These are phyloP conservation scores for Eutypella sp. DNA, from an alignment of 2,329 filamentous ascomycete genomes.

Conservation along the genomic window DNA sequence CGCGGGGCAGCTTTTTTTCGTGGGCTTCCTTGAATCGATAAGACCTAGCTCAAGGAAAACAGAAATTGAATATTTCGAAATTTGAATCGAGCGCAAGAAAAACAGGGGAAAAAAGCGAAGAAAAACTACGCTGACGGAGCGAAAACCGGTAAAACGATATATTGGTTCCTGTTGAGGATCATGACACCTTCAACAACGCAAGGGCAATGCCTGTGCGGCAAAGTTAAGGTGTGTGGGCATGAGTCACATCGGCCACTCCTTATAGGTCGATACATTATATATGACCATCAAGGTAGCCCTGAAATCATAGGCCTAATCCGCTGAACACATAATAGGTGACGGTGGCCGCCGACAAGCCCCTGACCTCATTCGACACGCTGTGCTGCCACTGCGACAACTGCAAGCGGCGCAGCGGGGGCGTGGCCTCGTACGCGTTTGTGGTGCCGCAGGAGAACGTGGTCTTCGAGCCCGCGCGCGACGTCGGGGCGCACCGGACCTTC, in stretches of 20 bases:
- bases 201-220: constrained; percentile 8
- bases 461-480: constrained; percentile 2
- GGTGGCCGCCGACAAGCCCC: constrained; percentile 3
- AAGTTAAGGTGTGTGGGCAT: constrained; percentile 2
- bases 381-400: constrained; percentile 8
- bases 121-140: no score
- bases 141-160: no score
- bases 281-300: neutral
- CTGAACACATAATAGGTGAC: constrained; percentile 1
- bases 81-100: no score
- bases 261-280: no score
- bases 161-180: no score
- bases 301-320: neutral
- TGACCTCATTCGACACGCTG: constrained; percentile 6
- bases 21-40: no score
- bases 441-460: constrained; percentile 7
- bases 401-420: constrained; percentile 7
- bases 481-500: constrained; percentile 5
- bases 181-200: no score
- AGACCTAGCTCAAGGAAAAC: no score
- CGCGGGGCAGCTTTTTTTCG: no score
- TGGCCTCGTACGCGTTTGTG: constrained; percentile 8
- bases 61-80: no score
- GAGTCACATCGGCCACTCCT: neutral
- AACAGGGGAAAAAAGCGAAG: no score